phyloP scores from a whole-genome alignment of 768 basidiomycete genomes.

The Tulasnella sp. region DNA sequence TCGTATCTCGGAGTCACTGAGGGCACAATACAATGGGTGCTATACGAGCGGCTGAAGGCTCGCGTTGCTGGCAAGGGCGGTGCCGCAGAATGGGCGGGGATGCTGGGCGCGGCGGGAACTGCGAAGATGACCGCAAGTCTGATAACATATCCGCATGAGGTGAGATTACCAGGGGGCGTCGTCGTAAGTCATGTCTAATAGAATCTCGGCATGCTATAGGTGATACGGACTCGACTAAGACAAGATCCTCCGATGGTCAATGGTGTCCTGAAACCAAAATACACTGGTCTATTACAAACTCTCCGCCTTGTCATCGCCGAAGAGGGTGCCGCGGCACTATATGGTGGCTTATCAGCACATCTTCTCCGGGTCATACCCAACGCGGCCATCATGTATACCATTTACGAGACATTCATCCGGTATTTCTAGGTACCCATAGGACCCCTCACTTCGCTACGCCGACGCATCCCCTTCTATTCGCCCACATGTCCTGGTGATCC shows the following conservation, averaged over 20 bases:
- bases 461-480: too few relatives aligned
- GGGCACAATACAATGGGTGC: slow-evolving; percentile 91
- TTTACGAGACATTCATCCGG: slow-evolving; percentile 76
- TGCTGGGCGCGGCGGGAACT: slow-evolving; percentile 82
- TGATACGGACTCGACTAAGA: slow-evolving; percentile 82
- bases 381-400: slow-evolving; percentile 92
- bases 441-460: background rate
- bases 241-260: slow-evolving; percentile 60
- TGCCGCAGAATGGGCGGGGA: slow-evolving; percentile 57
- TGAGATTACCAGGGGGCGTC: too few relatives aligned
- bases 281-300: slow-evolving; percentile 78
- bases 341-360: slow-evolving; percentile 89
- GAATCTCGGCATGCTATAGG: slow-evolving; percentile 35
- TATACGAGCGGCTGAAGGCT: slow-evolving; percentile 86
- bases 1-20: slow-evolving; percentile 95
- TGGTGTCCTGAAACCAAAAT: slow-evolving; percentile 53
- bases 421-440: slow-evolving; percentile 23
- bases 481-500: background rate
- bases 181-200: too few relatives aligned
- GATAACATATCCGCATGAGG: slow-evolving; percentile 98
- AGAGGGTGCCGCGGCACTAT: slow-evolving; percentile 77
- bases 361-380: slow-evolving; percentile 96
- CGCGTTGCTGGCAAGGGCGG: slow-evolving; percentile 51
- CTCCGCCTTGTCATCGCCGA: slow-evolving; percentile 76
- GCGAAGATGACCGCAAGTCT: slow-evolving; percentile 90